Base-by-base conservation (phyloP, 2,329 filamentous ascomycete species). In the Delphinella strobiligena region DNA sequence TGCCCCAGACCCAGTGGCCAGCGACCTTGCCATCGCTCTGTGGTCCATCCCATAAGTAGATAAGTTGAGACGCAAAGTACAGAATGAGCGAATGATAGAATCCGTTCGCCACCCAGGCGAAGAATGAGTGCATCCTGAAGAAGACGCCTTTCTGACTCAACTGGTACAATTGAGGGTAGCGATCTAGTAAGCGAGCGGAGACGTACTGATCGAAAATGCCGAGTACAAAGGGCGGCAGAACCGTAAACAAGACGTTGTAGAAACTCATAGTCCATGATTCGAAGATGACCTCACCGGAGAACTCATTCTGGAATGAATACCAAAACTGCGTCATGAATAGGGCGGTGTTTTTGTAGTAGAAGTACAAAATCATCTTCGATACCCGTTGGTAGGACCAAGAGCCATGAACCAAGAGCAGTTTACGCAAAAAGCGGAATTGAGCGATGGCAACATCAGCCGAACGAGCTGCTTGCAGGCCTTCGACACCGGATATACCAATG, bases 291-390 rank as follows among this genome's bases (percentile, higher is more conserved):
- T 95, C 82, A 37, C 91, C 91, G 1, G 89, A 96, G 62, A 96
- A 98, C 49, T 85, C 84, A 61, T 98, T 98, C 74, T 94, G 87
- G 68, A 98, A 98, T 0, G 87, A 85, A 63, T 91, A 96, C 86
- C 93, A 98, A 59, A 98, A 98, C 59, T 98, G 93, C 44, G 93
- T 98, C 82, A 98, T 88, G 65, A 96, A 98, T 45, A 98, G 70
- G 15, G 88, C 82, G 50, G 96, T 95, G 64, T 98, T 98, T 72
- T 98, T 98, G 72, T 98, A 98, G 61, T 96, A 98, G 5, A 91
- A 96, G 64, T 94, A 98, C 46, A 98, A 63, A 53, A 98, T 96
- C 43, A 93, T 87, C 66, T 93, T 94, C 72, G 83, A 89, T 58
- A 98, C 82, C 43, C 91, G 82, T 59, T 95, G 89, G 58, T 98